A percentile compares a stretch with the other conserved stretches of the same genome.
phyloP scores from a whole-genome alignment of 257 asterid genomes.

The Solanum verrucosum region DNA sequence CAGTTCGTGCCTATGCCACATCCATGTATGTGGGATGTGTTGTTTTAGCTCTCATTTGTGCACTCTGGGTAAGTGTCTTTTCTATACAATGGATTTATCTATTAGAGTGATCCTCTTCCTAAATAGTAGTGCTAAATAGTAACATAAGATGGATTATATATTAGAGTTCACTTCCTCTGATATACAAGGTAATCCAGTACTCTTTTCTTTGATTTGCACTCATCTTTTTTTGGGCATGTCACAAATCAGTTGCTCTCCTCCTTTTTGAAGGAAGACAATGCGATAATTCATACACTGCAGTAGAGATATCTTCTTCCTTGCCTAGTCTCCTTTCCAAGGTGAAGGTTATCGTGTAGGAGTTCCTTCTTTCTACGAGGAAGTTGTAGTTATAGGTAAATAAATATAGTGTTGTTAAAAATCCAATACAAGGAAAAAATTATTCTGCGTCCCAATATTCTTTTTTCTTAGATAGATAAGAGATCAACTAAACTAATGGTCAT shows the following conservation, averaged over 20 bases:
- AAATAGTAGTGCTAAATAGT: not conserved
- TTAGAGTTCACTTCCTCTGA: not conserved
- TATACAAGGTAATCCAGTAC: not conserved
- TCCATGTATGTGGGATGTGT: constrained; percentile 65
- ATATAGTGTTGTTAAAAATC: not conserved
- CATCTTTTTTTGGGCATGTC: not conserved
- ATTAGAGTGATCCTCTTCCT: not conserved
- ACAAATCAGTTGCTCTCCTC: not conserved
- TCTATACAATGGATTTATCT: no score
- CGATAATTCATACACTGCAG: not conserved
- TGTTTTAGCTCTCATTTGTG: constrained; percentile 77
- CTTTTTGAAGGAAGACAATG: not conserved
- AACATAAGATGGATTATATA: not conserved
- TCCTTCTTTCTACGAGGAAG: not conserved
- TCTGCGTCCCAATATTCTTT: not conserved
- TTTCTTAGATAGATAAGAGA: not conserved
- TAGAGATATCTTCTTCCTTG: not conserved
- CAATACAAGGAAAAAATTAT: not conserved
- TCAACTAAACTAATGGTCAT: not conserved
- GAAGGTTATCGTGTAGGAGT: not conserved
- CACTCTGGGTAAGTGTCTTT: constrained; percentile 66
- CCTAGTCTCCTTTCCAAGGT: not conserved
- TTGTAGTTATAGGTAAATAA: not conserved
- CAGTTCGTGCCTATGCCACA: constrained; percentile 68
- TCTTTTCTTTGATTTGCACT: not conserved